These are phyloP conservation scores for Kluyveromyces lactis DNA, from an alignment of 805 yeast species.

Conservation along the genomic window DNA sequence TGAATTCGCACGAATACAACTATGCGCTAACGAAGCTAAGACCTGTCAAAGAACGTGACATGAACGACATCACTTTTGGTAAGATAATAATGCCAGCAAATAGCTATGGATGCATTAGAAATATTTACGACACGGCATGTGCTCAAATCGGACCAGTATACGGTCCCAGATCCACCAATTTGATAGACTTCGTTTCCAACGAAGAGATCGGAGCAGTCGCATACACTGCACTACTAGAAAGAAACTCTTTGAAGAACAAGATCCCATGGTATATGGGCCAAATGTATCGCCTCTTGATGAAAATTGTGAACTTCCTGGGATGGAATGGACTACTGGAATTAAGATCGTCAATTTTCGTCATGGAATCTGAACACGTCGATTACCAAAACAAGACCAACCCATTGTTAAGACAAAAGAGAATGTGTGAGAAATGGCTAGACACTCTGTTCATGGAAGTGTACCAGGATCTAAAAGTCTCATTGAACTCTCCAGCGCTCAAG, in stretches of 20 bases:
- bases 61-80: conserved; percentile 21
- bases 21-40: conserved; percentile 17
- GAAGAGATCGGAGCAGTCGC: conserved; percentile 23
- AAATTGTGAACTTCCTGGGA: conserved; percentile 59
- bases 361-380: conserved; percentile 56
- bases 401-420: conserved; percentile 18
- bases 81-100: conserved; percentile 26
- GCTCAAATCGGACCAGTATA: conserved; percentile 24
- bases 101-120: conserved; percentile 16
- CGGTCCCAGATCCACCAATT: conserved; percentile 24
- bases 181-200: conserved; percentile 24
- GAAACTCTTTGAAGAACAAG: conserved; percentile 23
- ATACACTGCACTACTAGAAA: conserved; percentile 19
- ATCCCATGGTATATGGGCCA: conserved; percentile 22
- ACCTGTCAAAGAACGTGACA: conserved; percentile 18
- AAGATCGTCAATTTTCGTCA: conserved; percentile 68
- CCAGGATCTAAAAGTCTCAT: conserved; percentile 29
- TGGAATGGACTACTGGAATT: conserved; percentile 71
- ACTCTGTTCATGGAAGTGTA: conserved; percentile 28
- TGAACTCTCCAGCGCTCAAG: conserved; percentile 19
- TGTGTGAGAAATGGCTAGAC: conserved; percentile 30
- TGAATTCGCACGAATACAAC: conserved; percentile 21
- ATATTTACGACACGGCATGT: conserved; percentile 22
- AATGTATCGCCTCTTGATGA: conserved; percentile 65
- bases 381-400: conserved; percentile 12